A percentile compares a stretch with the other conserved stretches of the same genome.
These are phyloP conservation scores for Gynostemma pentaphyllum DNA, from an alignment of 306 rosid genomes.

Conservation along the genomic window DNA sequence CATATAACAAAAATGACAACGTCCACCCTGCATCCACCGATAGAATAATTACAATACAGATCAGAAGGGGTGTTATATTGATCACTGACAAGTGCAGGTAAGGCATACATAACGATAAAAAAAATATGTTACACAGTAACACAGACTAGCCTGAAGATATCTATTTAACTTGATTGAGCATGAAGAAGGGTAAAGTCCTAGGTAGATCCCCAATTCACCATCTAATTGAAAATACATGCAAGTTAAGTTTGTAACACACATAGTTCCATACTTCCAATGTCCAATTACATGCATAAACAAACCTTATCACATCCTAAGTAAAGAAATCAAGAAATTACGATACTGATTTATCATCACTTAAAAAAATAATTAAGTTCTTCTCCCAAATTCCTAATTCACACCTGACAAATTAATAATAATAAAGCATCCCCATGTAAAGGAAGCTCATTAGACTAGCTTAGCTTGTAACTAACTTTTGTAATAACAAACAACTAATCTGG, in stretches of 20 bases:
- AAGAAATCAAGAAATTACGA: neutral
- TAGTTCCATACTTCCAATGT: neutral
- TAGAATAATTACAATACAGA: conserved; percentile 6
- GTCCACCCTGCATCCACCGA: conserved; percentile 83
- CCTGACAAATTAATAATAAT: neutral
- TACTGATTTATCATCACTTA: neutral
- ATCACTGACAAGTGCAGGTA: neutral
- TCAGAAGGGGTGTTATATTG: conserved; percentile 1
- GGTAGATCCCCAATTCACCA: conserved; percentile 3
- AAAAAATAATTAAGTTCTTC: neutral
- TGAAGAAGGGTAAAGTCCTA: neutral
- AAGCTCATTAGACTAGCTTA: too few species aligned
- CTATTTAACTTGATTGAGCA: neutral
- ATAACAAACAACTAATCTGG: too few species aligned
- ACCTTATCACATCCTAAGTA: neutral
- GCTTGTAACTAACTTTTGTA: too few species aligned
- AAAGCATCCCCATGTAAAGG: neutral
- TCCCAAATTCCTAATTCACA: neutral
- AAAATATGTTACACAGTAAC: neutral
- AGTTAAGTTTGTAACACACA: neutral
- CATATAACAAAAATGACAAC: conserved; percentile 93
- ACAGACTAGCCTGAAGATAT: neutral
- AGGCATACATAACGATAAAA: neutral
- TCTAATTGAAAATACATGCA: neutral
- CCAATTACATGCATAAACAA: neutral